phyloP scores from a whole-genome alignment of 75 land plant genomes.

The Pinus albicaulis region DNA sequence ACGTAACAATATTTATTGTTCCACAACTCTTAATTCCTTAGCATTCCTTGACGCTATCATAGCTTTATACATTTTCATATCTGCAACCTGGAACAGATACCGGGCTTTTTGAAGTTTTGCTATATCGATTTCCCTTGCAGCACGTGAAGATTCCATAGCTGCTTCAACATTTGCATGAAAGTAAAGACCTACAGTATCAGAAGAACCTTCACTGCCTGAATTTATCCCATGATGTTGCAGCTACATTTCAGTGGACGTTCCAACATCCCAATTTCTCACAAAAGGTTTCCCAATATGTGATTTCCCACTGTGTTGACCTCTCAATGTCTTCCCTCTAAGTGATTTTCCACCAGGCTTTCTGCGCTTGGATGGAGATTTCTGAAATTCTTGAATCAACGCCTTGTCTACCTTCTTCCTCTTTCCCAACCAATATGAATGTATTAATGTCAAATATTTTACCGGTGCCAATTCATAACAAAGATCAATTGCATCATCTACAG shows the following conservation, averaged over 20 bases:
- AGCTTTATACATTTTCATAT: not conserved
- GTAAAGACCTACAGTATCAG: not conserved
- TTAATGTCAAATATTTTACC: conserved; percentile 19
- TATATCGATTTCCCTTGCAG: not conserved
- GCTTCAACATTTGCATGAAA: not conserved
- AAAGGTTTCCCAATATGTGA: not conserved
- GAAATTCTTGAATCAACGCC: conserved; percentile 38
- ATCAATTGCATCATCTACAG: conserved; percentile 15
- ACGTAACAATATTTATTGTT: not conserved
- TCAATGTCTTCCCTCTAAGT: not conserved
- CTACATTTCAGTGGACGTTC: not conserved
- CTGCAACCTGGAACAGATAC: not conserved
- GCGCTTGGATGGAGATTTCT: not conserved
- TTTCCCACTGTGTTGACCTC: not conserved
- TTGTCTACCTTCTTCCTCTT: conserved; percentile 37
- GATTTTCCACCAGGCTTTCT: not conserved
- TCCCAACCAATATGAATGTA: conserved; percentile 42
- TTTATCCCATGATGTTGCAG: not conserved
- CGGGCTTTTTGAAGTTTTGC: not conserved
- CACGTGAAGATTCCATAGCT: not conserved
- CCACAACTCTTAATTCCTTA: not conserved
- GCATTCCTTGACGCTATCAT: not conserved
- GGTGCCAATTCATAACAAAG: conserved; percentile 21
- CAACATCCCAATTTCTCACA: not conserved
- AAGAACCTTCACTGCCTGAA: not conserved